Percentiles rank a stretch among this genome's conserved stretches.
Evolutionary conservation across 2,329 filamentous ascomycete genomes (phyloP).

Genomic region (Sclerotinia nivalis): DNA sequence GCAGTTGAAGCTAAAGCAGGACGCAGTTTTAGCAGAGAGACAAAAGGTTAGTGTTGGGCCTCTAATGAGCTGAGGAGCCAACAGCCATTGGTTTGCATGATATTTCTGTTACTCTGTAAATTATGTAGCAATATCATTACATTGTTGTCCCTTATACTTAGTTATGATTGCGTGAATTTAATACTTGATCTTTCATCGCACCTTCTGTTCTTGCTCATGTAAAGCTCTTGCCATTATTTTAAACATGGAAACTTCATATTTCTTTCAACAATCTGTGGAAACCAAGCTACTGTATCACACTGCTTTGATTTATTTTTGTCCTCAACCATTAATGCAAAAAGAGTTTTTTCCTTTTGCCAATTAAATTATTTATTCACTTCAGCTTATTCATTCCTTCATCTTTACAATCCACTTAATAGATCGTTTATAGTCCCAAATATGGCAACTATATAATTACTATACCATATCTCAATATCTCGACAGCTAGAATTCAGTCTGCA

Average conservation of each 20-base stretch:
- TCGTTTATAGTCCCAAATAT: background rate
- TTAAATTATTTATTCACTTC: conserved; percentile 8
- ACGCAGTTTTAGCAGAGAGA: conserved; percentile 45
- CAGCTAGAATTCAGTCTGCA: background rate
- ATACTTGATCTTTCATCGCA: too few relatives aligned
- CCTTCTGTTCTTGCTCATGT: background rate
- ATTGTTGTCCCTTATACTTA: background rate
- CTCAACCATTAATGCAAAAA: background rate
- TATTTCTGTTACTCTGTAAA: conserved; percentile 8
- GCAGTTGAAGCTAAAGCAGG: conserved; percentile 44
- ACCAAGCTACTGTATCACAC: background rate
- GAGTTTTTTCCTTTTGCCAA: background rate
- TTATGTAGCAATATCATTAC: background rate
- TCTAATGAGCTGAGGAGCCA: conserved; percentile 39
- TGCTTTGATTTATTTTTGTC: background rate
- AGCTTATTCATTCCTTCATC: background rate
- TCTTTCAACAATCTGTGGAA: background rate
- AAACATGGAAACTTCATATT: background rate
- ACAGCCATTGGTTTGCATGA: conserved; percentile 19
- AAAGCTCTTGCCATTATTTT: background rate
- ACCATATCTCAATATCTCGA: too few relatives aligned
- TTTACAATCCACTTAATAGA: background rate
- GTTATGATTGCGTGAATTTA: background rate
- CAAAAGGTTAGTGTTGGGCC: conserved; percentile 60
- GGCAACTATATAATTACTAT: background rate